Base-by-base conservation (phyloP, 2,329 filamentous ascomycete species). In the Pyrenophora graminea region DNA sequence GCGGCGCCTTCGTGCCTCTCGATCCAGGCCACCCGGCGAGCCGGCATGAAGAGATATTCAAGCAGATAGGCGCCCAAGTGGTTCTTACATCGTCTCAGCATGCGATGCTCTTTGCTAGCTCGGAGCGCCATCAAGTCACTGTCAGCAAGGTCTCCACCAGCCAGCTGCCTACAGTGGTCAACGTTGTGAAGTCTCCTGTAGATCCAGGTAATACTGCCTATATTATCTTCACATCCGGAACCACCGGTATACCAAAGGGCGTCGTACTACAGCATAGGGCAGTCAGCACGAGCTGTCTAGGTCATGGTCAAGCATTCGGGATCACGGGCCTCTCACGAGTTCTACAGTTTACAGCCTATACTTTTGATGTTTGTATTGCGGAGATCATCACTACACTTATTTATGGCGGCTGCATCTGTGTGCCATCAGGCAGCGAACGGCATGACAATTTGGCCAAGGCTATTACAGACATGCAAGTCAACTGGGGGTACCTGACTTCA, bases 211-310 rank as follows among this genome's bases (percentile, higher is more conserved):
- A 37, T 37, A n/a, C 8, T 9, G 17, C 17, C 6, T 87, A 83
- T 59, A 75, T 85, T 6, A 78, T 88, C 4, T 39, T 39, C n/a
- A 27, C 19, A 2, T 27, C 21, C 6, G 37, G 37, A 8, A 27
- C 12, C 13, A 39, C 37, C 6, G 37, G 37, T 42, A 13, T 23
- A 5, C 36, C 36, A 4, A 38, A 38, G 15, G 17, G 36, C 12
- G 21, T 38, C 18, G 18, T 38, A 6, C 12, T 15, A 7, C 3
- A 21, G 6, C 85, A 88, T 58, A 72, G 74, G 73, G 79, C 36
- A 2, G 81, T 1, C 71, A 88, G 4, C 80, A 15, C 27, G 2
- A 21, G 15, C 30, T 5, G 15, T 12, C 13, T 25, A 2, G 15
- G 13, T 9, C 10, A 15, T 3, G 4, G 5, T 3, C 32, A 17